Conservation (phyloP, 495 filamentous ascomycete genomes). For the Penicillium daleae region DNA sequence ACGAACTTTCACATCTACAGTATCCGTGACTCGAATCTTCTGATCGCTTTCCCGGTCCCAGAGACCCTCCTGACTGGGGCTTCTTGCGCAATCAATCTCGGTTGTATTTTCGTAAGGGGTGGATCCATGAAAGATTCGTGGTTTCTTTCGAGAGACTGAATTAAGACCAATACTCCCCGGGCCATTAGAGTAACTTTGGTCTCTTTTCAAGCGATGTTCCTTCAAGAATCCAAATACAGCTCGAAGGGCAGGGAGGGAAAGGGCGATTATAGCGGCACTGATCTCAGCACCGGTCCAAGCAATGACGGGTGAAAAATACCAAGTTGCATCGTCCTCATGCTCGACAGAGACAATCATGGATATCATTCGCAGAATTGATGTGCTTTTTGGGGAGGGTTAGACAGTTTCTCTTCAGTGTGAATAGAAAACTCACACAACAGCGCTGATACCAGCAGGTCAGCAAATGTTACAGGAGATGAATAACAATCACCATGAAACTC, state of each 20-base stretch:
- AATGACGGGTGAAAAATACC: constrained; percentile 30
- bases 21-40: not conserved
- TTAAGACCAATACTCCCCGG: not conserved
- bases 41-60: not conserved
- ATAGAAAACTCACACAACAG: not conserved
- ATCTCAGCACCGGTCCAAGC: constrained; percentile 24
- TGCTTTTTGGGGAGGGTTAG: not conserved
- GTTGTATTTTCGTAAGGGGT: not conserved
- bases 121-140: not conserved
- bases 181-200: not conserved
- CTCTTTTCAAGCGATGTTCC: not conserved
- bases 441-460: not conserved
- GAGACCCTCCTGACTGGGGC: not conserved
- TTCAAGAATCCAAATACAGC: constrained; percentile 18
- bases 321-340: constrained; percentile 20
- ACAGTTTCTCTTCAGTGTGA: not conserved
- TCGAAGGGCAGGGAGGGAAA: constrained; percentile 25
- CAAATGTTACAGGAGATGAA: not conserved
- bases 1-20: constrained; percentile 1
- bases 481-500: not conserved
- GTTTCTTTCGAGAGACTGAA: not conserved
- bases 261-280: constrained; percentile 23
- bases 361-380: constrained; percentile 15
- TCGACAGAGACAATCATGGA: constrained; percentile 22
- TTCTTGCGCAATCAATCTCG: constrained; percentile 2